Percentiles rank a stretch among this genome's conserved stretches.
Evolutionary conservation across 495 filamentous ascomycete species (phyloP).

Genomic region (Beverwykella pulmonaria): DNA sequence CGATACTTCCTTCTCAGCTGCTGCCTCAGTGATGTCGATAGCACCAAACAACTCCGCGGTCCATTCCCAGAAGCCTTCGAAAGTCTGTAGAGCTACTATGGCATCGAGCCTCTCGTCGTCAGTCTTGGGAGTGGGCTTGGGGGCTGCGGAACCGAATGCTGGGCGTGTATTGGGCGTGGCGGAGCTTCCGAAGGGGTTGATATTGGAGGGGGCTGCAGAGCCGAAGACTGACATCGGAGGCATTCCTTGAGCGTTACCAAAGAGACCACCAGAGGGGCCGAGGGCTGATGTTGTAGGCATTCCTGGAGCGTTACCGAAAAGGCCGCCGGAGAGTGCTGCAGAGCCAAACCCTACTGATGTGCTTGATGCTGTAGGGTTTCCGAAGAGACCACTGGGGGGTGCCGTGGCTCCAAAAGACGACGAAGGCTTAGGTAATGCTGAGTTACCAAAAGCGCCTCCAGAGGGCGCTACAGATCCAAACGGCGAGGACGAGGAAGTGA

Average conservation of each 20-base stretch:
- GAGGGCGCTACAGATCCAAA: neutral
- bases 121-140: neutral
- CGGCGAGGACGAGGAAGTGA: neutral
- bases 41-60: slow-evolving; percentile 35
- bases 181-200: neutral
- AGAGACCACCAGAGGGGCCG: neutral
- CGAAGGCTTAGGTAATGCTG: no score
- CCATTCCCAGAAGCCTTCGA: slow-evolving; percentile 54
- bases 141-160: neutral
- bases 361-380: neutral
- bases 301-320: neutral
- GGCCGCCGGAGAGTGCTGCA: neutral
- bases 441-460: neutral
- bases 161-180: neutral
- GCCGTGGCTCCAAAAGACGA: no score
- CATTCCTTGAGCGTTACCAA: neutral
- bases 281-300: no score
- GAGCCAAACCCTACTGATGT: neutral
- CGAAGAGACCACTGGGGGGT: neutral
- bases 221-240: neutral
- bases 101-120: slow-evolving; percentile 23
- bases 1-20: slow-evolving; percentile 5
- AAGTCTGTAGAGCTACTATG: slow-evolving; percentile 54
- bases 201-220: neutral
- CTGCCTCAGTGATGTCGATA: slow-evolving; percentile 26